Conservation (phyloP, 352 stramenopile species). For the Pythium oligandrum region DNA sequence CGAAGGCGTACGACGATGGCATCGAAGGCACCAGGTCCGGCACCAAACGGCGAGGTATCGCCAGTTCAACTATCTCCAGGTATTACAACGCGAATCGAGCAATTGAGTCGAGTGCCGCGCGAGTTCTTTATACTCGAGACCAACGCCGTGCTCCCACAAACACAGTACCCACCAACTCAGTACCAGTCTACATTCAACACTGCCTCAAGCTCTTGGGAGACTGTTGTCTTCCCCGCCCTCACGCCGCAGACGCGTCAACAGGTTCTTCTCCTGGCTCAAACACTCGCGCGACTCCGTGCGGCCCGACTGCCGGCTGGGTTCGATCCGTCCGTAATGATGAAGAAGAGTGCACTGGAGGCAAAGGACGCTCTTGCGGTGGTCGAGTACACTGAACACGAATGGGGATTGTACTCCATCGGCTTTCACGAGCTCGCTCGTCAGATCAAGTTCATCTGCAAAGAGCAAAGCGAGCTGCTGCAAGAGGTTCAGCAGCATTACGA, state of each 20-base stretch:
- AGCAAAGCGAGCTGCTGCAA: conserved; percentile 67
- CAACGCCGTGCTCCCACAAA: conserved; percentile 44
- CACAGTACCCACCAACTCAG: conserved; percentile 44
- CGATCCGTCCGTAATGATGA: neutral
- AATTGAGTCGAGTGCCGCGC: conserved; percentile 39
- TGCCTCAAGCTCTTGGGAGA: conserved; percentile 47
- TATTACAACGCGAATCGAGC: conserved; percentile 8
- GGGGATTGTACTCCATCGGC: conserved; percentile 60
- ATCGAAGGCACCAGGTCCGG: no score
- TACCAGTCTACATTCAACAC: conserved; percentile 53
- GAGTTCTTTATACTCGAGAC: conserved; percentile 81
- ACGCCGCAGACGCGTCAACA: conserved; percentile 60
- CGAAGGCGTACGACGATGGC: no score
- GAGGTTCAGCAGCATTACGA: conserved; percentile 24
- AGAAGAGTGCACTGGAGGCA: neutral
- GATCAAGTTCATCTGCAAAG: conserved; percentile 70
- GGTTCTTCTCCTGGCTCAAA: conserved; percentile 57
- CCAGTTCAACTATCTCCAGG: no score
- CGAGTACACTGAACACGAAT: conserved; percentile 52
- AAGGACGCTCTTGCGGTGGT: conserved; percentile 11
- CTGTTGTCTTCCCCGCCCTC: conserved; percentile 66
- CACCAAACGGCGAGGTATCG: no score
- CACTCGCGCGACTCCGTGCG: conserved; percentile 51
- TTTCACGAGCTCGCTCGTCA: conserved; percentile 75
- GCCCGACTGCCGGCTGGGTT: neutral